Evolutionary conservation across 208 protist genomes (phyloP), one percentile per base, ranked within the genome.

Genomic region (Crithidia brevicula): DNA sequence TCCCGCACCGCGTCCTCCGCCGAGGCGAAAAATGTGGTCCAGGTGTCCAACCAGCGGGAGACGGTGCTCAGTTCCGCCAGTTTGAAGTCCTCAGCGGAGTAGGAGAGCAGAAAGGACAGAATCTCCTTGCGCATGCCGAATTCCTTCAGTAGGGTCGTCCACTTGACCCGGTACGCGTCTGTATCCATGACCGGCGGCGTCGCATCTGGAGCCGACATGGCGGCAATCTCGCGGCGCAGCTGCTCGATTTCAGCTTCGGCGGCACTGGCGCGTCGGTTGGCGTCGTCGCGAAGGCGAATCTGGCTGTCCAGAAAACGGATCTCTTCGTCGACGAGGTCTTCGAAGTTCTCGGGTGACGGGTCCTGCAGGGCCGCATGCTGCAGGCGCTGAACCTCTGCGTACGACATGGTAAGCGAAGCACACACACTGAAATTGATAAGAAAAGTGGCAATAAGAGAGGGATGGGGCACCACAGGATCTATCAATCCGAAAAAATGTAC

Each of bases 41-140:
- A 92, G 27, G 75, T 85, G 59, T 91, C 86, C 4, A 86, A 74
- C 74, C 84, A 90, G 52, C 64, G 66, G 3, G 81, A 77, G 22
- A 87, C 82, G 33, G 72, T 68, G 47, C 58, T 74, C 18, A 90
- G 51, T 51, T 83, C 78, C 23, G 76, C 78, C 50, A 68, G 50
- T 56, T 74, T 80, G 45, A 83, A 80, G 52, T 86, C 81, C 46
- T 74, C 74, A 18, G 72, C 58, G 15, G 78, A 77, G 69, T 90
- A 85, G 13, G 67, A 67, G 13, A 87, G 69, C n/a, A 87, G 31
- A 45, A 72, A 77, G 25, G 67, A 77, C 7, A 90, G 79, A 7
- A 85, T 49, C 63, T 74, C 68, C 50, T 84, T 85, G 27, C 84
- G 84, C 63, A 63, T 61, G 0, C 59, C 51, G 57, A 87, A 86